Percentiles rank a stretch among this genome's conserved stretches.
Conservation (phyloP, 164 flowering plant genomes). For the Annona cherimola region DNA sequence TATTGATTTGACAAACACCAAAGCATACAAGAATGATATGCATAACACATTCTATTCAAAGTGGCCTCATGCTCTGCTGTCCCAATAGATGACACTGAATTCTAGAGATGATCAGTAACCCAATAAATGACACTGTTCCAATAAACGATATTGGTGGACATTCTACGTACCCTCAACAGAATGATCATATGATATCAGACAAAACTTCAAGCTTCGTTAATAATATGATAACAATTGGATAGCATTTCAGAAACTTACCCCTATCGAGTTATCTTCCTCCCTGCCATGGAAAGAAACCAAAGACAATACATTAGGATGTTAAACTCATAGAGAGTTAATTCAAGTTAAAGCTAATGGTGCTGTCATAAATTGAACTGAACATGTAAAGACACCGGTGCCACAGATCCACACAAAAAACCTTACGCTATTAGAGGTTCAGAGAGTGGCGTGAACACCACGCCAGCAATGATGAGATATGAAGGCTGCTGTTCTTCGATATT, state of each 20-base stretch:
- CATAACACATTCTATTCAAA: too few relatives aligned
- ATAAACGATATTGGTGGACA: neutral
- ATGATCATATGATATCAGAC: neutral
- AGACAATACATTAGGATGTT: neutral
- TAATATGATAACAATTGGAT: neutral
- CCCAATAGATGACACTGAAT: neutral
- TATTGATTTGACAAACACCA: too few relatives aligned
- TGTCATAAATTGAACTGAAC: neutral
- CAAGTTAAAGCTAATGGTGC: neutral
- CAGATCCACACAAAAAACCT: conserved; percentile 13
- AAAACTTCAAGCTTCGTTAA: neutral
- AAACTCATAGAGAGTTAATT: neutral
- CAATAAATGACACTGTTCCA: too few relatives aligned
- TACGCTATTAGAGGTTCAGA: conserved; percentile 99
- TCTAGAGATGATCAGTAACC: neutral
- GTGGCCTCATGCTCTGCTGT: neutral
- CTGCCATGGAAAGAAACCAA: conserved; percentile 43
- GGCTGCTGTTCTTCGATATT: conserved; percentile 91
- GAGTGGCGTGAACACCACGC: conserved; percentile 94
- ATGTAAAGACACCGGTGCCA: neutral
- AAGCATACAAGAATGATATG: too few relatives aligned
- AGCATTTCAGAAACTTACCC: conserved; percentile 44
- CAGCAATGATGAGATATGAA: conserved; percentile 85
- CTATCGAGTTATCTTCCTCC: conserved; percentile 83
- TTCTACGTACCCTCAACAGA: neutral